phyloP scores from a whole-genome alignment of 257 asterid species.

The Paraleonurus japonicus region DNA sequence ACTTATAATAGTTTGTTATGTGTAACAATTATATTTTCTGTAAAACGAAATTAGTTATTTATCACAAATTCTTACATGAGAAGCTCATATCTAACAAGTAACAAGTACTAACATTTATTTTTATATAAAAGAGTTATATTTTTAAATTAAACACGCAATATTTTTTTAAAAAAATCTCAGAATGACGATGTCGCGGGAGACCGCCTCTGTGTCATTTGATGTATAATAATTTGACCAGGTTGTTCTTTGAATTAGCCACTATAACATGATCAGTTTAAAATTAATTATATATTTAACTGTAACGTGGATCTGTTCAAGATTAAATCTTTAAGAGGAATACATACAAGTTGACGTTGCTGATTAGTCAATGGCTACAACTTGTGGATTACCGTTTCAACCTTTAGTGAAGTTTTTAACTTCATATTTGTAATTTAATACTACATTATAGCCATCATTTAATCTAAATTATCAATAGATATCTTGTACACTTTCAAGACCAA shows the following conservation, averaged over 20 bases:
- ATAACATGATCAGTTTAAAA: background rate
- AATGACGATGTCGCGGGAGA: background rate
- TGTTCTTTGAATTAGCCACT: background rate
- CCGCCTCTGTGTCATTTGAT: background rate
- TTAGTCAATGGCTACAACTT: background rate
- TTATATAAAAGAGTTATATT: no score
- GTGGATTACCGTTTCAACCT: background rate
- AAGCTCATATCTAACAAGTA: no score
- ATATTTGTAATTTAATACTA: background rate
- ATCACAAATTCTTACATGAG: no score
- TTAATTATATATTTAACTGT: no score
- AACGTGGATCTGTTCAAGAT: background rate
- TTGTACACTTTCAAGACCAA: background rate
- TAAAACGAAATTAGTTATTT: background rate
- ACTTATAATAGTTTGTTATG: background rate
- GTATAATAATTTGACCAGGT: conserved; percentile 4
- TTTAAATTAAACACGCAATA: no score
- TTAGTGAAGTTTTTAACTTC: background rate
- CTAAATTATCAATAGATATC: background rate
- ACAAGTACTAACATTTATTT: no score
- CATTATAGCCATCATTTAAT: background rate
- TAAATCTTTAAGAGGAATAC: background rate
- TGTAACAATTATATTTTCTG: background rate
- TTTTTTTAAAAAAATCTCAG: background rate
- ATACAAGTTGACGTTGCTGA: background rate